phyloP scores from a whole-genome alignment of 495 filamentous ascomycete genomes.

The Tuber magnatum region DNA sequence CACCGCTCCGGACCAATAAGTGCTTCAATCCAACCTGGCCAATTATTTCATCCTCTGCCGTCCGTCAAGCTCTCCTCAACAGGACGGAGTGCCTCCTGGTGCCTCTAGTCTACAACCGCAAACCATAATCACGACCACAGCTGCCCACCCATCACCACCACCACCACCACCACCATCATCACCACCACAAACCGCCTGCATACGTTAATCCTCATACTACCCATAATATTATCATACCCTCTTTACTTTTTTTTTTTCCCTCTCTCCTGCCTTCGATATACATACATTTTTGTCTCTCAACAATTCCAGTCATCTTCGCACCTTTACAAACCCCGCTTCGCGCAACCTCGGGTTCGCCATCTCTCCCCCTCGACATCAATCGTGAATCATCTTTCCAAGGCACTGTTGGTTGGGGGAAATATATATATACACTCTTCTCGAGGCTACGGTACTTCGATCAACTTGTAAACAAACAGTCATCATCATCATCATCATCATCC shows the following conservation, averaged over 20 bases:
- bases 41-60: neutral
- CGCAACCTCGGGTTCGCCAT: neutral
- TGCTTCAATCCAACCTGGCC: neutral
- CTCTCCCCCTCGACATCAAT: neutral
- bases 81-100: neutral
- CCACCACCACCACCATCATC: neutral
- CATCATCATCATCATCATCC: no score
- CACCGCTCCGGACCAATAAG: slow-evolving; percentile 1
- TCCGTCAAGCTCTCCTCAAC: slow-evolving; percentile 1
- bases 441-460: neutral
- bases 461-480: slow-evolving; percentile 1
- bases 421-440: neutral
- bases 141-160: neutral
- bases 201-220: neutral
- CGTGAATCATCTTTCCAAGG: neutral
- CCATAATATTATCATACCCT: neutral
- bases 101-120: slow-evolving; percentile 2
- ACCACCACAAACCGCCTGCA: neutral
- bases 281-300: neutral
- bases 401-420: neutral
- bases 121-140: neutral
- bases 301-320: neutral
- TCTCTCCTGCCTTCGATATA: neutral
- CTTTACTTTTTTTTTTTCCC: neutral
- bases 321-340: neutral